Percentiles rank a stretch among this genome's conserved stretches.
phyloP scores from a whole-genome alignment of 495 filamentous ascomycete species.

The Penicillium paradoxum region DNA sequence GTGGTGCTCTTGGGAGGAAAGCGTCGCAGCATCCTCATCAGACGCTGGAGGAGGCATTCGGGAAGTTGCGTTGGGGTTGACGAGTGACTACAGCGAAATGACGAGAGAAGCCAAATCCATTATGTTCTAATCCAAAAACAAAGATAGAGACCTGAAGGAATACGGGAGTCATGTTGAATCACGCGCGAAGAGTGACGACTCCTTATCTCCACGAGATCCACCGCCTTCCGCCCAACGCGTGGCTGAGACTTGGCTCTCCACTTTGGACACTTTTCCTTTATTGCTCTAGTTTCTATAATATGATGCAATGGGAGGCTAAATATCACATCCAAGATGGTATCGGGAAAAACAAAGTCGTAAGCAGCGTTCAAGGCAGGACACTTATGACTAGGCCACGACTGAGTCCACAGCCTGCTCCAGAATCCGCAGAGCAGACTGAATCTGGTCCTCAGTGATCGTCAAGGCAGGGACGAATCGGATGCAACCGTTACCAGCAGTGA shows the following conservation, averaged over 20 bases:
- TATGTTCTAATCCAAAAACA: neutral
- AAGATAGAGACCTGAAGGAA: neutral
- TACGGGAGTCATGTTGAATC: neutral
- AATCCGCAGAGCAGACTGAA: constrained; percentile 67
- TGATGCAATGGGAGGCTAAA: neutral
- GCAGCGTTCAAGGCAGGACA: constrained; percentile 11
- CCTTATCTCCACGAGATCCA: constrained; percentile 15
- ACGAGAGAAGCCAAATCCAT: neutral
- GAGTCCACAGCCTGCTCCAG: constrained; percentile 71
- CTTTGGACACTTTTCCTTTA: neutral
- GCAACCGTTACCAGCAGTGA: constrained; percentile 87
- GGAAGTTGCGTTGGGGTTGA: neutral
- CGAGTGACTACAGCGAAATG: constrained; percentile 14
- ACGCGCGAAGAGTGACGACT: constrained; percentile 1
- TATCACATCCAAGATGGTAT: constrained; percentile 11
- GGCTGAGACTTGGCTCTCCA: neutral
- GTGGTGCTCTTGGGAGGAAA: constrained; percentile 67
- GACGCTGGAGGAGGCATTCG: constrained; percentile 12
- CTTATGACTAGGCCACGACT: constrained; percentile 26
- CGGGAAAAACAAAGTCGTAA: constrained; percentile 12
- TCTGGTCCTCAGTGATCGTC: constrained; percentile 70
- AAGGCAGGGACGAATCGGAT: constrained; percentile 81
- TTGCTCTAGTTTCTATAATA: constrained; percentile 4
- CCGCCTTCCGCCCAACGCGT: constrained; percentile 2
- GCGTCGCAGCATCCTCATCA: constrained; percentile 32